These are phyloP conservation scores for Henckelia pumila DNA, from an alignment of 257 asterid species.

Conservation along the genomic window DNA sequence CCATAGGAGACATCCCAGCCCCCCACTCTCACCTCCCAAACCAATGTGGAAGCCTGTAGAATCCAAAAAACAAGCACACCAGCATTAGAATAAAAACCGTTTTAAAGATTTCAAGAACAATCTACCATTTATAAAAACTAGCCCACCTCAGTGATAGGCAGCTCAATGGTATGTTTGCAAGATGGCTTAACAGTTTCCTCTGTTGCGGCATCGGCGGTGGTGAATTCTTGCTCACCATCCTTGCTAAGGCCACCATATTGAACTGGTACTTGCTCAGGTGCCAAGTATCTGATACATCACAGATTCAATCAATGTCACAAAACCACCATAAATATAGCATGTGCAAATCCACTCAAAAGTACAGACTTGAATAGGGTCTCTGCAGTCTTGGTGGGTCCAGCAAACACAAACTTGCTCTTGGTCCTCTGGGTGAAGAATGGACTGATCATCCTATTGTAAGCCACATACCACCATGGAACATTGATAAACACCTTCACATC, in stretches of 20 bases:
- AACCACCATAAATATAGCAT: neutral
- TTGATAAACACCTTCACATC: conserved; percentile 19
- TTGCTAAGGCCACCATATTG: conserved; percentile 70
- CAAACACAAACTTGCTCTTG: conserved; percentile 23
- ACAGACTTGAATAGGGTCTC: conserved; percentile 17
- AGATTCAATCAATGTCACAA: neutral
- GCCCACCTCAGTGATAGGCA: conserved; percentile 54
- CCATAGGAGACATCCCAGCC: conserved; percentile 69
- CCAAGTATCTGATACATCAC: conserved; percentile 45
- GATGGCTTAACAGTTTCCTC: conserved; percentile 60
- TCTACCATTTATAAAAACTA: neutral
- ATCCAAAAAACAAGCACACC: neutral
- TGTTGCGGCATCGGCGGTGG: conserved; percentile 41
- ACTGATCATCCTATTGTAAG: conserved; percentile 20
- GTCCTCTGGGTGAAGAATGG: conserved; percentile 22
- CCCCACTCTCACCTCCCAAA: conserved; percentile 59
- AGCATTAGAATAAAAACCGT: neutral
- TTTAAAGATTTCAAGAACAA: neutral
- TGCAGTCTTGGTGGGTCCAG: conserved; percentile 4
- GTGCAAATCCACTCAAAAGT: neutral
- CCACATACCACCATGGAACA: conserved; percentile 21
- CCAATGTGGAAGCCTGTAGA: conserved; percentile 48
- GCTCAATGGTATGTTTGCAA: conserved; percentile 51
- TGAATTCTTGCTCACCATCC: conserved; percentile 50
- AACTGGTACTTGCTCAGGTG: conserved; percentile 66